These are phyloP conservation scores for Verticillium albo-atrum DNA, from an alignment of 2,329 filamentous ascomycete species.

Conservation along the genomic window DNA sequence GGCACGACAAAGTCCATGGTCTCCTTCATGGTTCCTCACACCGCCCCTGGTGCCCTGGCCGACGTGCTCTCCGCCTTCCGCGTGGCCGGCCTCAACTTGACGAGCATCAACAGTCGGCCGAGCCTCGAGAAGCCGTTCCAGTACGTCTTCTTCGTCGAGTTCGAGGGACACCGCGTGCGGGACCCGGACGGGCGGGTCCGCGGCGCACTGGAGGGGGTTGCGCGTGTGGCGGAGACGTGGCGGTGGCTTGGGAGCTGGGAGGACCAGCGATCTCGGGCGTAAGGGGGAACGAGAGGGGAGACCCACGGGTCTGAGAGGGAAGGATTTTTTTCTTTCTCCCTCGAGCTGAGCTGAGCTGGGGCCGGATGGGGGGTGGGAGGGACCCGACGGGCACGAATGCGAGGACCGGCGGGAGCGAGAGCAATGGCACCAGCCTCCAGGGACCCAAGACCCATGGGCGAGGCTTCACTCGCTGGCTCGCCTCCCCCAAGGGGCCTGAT, in stretches of 20 bases:
- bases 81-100: conserved; percentile 70
- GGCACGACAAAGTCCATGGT: conserved; percentile 64
- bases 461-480: background rate
- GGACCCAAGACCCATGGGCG: background rate
- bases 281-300: background rate
- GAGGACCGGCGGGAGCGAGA: background rate
- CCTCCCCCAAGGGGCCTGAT: background rate
- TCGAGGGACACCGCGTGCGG: conserved; percentile 57
- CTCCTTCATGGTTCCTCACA: conserved; percentile 78
- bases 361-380: background rate
- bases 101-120: conserved; percentile 84
- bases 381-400: no score
- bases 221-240: conserved; percentile 53
- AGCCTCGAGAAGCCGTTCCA: conserved; percentile 73
- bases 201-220: conserved; percentile 54
- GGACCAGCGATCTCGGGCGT: conserved; percentile 30
- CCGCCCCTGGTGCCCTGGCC: conserved; percentile 75
- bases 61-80: conserved; percentile 77
- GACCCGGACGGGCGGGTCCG: conserved; percentile 56
- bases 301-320: conserved; percentile 12
- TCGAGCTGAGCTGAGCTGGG: background rate
- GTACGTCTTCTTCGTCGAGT: conserved; percentile 94
- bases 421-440: background rate
- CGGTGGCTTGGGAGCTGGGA: conserved; percentile 70
- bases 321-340: background rate